Evolutionary conservation across 306 rosid species (phyloP).

Genomic region (Medicago lupulina): DNA sequence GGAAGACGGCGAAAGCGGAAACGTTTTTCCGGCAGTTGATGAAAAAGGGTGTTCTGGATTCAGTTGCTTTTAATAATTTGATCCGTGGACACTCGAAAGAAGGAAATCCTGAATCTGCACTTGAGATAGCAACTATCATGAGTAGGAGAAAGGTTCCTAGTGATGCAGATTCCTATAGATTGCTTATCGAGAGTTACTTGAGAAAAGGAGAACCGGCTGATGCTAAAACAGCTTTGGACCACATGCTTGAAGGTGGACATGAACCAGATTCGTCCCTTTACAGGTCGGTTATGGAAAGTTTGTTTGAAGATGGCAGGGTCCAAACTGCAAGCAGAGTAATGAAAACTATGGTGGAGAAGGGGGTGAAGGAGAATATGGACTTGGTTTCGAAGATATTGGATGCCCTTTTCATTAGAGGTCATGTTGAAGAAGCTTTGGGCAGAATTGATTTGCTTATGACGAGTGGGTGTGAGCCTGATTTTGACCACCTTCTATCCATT

Average conservation of each 20-base stretch:
- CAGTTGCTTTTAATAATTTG: constrained; percentile 79
- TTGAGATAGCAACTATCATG: constrained; percentile 88
- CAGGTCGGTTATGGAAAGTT: constrained; percentile 74
- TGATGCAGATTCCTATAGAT: constrained; percentile 68
- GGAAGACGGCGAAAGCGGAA: constrained; percentile 79
- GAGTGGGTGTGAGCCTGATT: constrained; percentile 62
- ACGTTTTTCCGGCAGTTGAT: constrained; percentile 75
- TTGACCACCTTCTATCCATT: constrained; percentile 63
- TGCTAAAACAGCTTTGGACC: constrained; percentile 80
- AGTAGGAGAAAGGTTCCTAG: constrained; percentile 74
- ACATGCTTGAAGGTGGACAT: constrained; percentile 90
- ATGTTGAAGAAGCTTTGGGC: constrained; percentile 90
- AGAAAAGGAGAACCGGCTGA: constrained; percentile 91
- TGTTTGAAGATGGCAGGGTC: constrained; percentile 85
- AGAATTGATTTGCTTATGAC: constrained; percentile 74
- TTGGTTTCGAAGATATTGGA: constrained; percentile 83
- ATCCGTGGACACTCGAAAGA: constrained; percentile 83
- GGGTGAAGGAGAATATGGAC: constrained; percentile 82
- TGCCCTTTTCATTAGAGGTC: constrained; percentile 88
- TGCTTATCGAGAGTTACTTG: constrained; percentile 82
- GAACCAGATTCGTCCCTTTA: constrained; percentile 69
- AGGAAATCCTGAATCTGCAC: constrained; percentile 85
- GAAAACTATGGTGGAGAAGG: constrained; percentile 91
- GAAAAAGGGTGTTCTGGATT: constrained; percentile 82
- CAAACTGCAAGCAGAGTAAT: constrained; percentile 95